Base-by-base conservation (phyloP, 2,329 filamentous ascomycete species). In the Aspergillus japonicus region DNA sequence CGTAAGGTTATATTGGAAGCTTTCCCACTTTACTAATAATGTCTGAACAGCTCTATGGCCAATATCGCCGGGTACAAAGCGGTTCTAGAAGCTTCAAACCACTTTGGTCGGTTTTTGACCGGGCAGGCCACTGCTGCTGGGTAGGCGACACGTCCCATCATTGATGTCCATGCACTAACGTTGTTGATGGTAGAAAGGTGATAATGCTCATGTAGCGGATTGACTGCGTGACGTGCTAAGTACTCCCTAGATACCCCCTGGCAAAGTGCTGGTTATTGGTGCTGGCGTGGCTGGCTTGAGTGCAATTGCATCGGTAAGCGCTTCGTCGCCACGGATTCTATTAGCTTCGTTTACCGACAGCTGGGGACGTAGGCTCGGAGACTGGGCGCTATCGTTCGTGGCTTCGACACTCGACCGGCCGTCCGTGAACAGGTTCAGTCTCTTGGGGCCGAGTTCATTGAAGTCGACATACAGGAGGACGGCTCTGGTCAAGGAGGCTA, bases 11-110 rank as follows among this genome's bases (percentile, higher is more conserved):
- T 24, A 11, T n/a, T 35, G 2, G 16, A 47, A 21, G 26, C 16
- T 19, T 6, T 35, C 11, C 14, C 3, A 23, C 21, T 19, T 24
- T 29, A 10, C 33, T 47, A 11, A 53, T 14, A 7, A 42, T 33
- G 4, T 11, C 12, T 47, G 26, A n/a, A 24, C 54, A 92, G 91
- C 74, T 95, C 90, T 10, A 96, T 96, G 92, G 92, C 92, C 61
- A 96, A 96, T 68, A 96, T 96, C 77, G 91, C 92, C 23, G 92
- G 92, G 0, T 96, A 96, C 78, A 96, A 96, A 76, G 92, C 92
- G 47, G 91, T 96, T 1, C 80, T 96, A 48, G 92, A 96, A 75
- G 92, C 92, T 1, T 93, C 91, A 14, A 96, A 96, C 75, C 87
- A 89, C 64, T 96, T 96, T 75, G 92, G 92, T 55, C 87, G 92